A percentile compares a stretch with the other conserved stretches of the same genome.
Conservation (phyloP, 495 filamentous ascomycete species). For the Penicillium arizonense region DNA sequence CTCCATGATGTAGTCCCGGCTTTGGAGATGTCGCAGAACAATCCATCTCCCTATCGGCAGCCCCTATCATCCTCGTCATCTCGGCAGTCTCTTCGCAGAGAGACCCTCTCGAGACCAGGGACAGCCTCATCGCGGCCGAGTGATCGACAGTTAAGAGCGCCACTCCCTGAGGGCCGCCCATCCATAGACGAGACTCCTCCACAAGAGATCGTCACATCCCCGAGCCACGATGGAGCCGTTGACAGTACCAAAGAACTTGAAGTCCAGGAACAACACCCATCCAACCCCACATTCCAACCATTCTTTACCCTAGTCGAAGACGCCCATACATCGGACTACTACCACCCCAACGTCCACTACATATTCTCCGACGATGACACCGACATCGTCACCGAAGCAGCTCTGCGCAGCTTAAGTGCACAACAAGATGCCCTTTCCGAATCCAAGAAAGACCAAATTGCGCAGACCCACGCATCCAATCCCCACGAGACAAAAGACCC, state of each 20-base stretch:
- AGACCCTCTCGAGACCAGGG: not conserved
- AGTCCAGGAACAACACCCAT: constrained; percentile 2
- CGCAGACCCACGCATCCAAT: not conserved
- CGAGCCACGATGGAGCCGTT: constrained; percentile 7
- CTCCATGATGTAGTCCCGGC: constrained; percentile 33
- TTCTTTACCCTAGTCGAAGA: constrained; percentile 57
- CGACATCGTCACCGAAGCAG: constrained; percentile 60
- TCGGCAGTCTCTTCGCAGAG: constrained; percentile 24
- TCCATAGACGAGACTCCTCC: constrained; percentile 12
- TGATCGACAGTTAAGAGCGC: constrained; percentile 19
- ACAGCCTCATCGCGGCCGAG: constrained; percentile 19
- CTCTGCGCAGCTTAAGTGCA: constrained; percentile 39
- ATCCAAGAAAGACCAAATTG: constrained; percentile 16
- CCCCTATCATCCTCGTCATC: constrained; percentile 31
- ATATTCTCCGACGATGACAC: constrained; percentile 78
- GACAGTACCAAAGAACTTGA: constrained; percentile 11
- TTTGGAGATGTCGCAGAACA: constrained; percentile 38
- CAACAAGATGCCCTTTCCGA: constrained; percentile 24
- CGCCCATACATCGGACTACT: constrained; percentile 46
- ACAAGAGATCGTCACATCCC: constrained; percentile 2
- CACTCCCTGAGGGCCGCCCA: constrained; percentile 7
- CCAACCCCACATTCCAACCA: constrained; percentile 37
- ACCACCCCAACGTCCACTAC: constrained; percentile 85
- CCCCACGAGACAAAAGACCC: constrained; percentile 11
- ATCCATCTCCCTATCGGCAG: constrained; percentile 12